Conservation (phyloP, 768 basidiomycete species). For the Kwoniella sp. region DNA sequence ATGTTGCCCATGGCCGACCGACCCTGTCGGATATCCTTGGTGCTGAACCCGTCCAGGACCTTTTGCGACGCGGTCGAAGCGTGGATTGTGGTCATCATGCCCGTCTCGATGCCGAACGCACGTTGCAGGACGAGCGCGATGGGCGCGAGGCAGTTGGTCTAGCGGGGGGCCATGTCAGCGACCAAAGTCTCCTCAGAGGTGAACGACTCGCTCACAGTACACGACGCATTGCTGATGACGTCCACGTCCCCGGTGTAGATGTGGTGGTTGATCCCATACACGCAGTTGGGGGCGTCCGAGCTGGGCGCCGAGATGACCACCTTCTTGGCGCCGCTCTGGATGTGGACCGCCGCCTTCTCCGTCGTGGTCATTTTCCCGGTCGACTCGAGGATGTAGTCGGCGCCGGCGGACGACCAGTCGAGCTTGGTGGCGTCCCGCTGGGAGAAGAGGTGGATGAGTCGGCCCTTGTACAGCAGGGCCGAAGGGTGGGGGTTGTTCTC, state of each 20-base stretch:
- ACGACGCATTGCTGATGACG: slow-evolving; percentile 49
- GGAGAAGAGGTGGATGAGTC: slow-evolving; percentile 41
- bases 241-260: slow-evolving; percentile 32
- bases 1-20: slow-evolving; percentile 47
- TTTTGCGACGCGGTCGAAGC: slow-evolving; percentile 49
- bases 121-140: slow-evolving; percentile 47
- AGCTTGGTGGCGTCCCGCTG: slow-evolving; percentile 44
- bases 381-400: slow-evolving; percentile 47
- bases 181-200: not conserved
- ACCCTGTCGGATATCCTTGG: slow-evolving; percentile 41
- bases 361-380: slow-evolving; percentile 48
- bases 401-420: slow-evolving; percentile 44
- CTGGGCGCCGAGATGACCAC: slow-evolving; percentile 51
- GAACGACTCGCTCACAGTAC: slow-evolving; percentile 37
- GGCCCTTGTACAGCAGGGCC: slow-evolving; percentile 28
- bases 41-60: slow-evolving; percentile 50
- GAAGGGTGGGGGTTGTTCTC: slow-evolving; percentile 30
- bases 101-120: slow-evolving; percentile 47
- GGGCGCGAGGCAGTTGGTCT: slow-evolving; percentile 51
- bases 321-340: slow-evolving; percentile 43
- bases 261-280: slow-evolving; percentile 48
- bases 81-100: slow-evolving; percentile 51
- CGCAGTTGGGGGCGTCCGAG: slow-evolving; percentile 41
- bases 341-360: slow-evolving; percentile 40
- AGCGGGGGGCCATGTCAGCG: not conserved